Evolutionary conservation across 768 basidiomycete species (phyloP), one percentile per base, ranked within the genome.

Genomic region (Serendipita sp.): DNA sequence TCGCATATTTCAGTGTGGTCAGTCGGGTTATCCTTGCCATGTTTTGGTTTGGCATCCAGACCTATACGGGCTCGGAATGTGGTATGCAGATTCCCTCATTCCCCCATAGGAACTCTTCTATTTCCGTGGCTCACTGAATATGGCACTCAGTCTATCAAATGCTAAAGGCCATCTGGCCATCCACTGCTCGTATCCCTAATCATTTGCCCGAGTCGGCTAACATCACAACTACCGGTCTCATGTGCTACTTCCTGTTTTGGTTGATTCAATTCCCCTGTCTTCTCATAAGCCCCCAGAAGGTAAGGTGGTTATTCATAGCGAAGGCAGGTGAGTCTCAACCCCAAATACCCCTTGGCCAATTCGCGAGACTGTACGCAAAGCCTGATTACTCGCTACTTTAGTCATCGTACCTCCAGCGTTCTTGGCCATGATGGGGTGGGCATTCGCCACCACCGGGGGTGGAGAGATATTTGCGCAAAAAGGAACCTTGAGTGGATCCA

Each of bases 161-260:
- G 86, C 75, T 89, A 15, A 88, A 86, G 71, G 88, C 88, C 1
- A 87, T 91, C 34, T 90, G 89, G 88, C 89, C 89, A 0, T 83
- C 84, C 0, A 77, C 82, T 45, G 80, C 80, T 13, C 79, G 74
- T 58, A 72, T 91, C 37, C 84, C 84, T 0, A 90, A 91, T 69
- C 79, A 76, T 63, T 76, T 91, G 3, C 74, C 86, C 13, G 74
- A 75, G 3, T 75, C 73, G 11, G 77, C 85, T 11, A 76, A 81
- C 64, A 87, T 89, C 63, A 89, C 86, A 2, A 83, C 82, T 3
- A 76, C 79, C 58, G 83, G 69, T 35, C 78, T 89, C 70, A 78
- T 86, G 72, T 86, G 84, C 71, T 90, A 86, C 73, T 80, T 89
- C 69, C 70, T 91, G 28, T 90, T 82, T 74, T 91, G 88, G 88